Evolutionary conservation across 169 alveolate genomes (phyloP), one percentile per base, ranked within the genome.

Genomic region (Cryptosporidium sp.): DNA sequence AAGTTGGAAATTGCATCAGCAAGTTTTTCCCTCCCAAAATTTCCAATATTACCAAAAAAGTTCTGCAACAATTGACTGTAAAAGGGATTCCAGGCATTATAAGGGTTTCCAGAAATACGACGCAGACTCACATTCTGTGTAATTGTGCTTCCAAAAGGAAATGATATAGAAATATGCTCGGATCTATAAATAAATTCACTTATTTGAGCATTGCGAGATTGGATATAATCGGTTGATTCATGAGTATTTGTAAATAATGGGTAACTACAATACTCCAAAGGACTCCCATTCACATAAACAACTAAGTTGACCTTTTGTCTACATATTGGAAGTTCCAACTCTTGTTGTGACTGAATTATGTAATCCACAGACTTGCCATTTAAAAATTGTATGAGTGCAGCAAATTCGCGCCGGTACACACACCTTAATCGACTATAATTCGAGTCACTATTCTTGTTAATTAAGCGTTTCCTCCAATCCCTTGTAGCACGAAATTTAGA

Each of bases 341-440:
- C 89, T 65, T 80, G 89, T n/a, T 80, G 89, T 21, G 89, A 48
- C 33, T 80, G 89, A 29, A 80, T 59, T 18, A 80, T 80, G 37
- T 62, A 62, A 65, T 80, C 89, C 9, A 80, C 75, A 2, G 71
- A 50, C 43, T 65, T 80, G 1, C 89, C 89, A 59, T 29, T 62
- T 35, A 80, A 48, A 61, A 80, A 43, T 37, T 80, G 55, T 21
- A 80, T 65, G 29, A 80, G 70, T 8, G 75, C 75, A 9, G 69
- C 89, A 65, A 80, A 80, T 50, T 80, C 89, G 14, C 59, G 69
- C 33, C 51, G 41, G 51, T 62, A 80, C 10, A 80, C 67, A 41
- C 62, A 50, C 39, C 55, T 65, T 26, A 80, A 50, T 7, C 52
- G 55, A n/a, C 35, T 43, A 43, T 43, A 80, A 31, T 62, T 61